Evolutionary conservation across 139 green algal species (phyloP).

Genomic region (Bryopsis sp.): DNA sequence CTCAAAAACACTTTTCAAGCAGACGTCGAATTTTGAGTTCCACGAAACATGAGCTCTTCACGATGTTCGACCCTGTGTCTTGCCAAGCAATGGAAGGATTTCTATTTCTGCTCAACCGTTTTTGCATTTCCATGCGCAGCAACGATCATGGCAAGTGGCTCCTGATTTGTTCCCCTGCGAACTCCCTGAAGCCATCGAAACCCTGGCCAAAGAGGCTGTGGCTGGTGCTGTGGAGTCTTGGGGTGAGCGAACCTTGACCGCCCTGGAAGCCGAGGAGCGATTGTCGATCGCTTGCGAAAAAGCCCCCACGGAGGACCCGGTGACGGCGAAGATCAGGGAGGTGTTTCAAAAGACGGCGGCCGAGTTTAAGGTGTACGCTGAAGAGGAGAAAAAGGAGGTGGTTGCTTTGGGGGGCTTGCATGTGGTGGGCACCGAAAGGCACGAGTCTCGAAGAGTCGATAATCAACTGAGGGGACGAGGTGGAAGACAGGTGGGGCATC

Average conservation of each 20-base stretch:
- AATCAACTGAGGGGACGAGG: slow-evolving; percentile 88
- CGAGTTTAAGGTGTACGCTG: slow-evolving; percentile 81
- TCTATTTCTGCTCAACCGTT: too few relatives aligned
- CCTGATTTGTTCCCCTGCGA: slow-evolving; percentile 78
- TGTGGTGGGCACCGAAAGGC: slow-evolving; percentile 92
- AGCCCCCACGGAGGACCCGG: slow-evolving; percentile 59
- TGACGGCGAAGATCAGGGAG: slow-evolving; percentile 46
- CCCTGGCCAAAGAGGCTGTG: slow-evolving; percentile 25
- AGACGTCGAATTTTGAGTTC: too few relatives aligned
- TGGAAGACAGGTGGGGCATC: slow-evolving; percentile 33
- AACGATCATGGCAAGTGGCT: slow-evolving; percentile 10
- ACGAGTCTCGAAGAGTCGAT: slow-evolving; percentile 94
- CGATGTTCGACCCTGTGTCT: too few relatives aligned
- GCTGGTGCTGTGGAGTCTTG: slow-evolving; percentile 34
- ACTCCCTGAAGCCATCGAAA: slow-evolving; percentile 31
- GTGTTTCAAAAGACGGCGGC: slow-evolving; percentile 41
- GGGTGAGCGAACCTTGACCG: slow-evolving; percentile 49
- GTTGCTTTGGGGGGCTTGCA: slow-evolving; percentile 80
- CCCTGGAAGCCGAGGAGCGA: slow-evolving; percentile 85
- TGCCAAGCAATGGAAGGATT: too few relatives aligned
- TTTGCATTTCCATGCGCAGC: too few relatives aligned
- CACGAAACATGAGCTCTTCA: too few relatives aligned
- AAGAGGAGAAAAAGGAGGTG: slow-evolving; percentile 74
- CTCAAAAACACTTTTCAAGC: too few relatives aligned
- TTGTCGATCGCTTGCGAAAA: slow-evolving; percentile 90